Base-by-base conservation (phyloP, 805 yeast species). In the Debaryomyces castellii region DNA sequence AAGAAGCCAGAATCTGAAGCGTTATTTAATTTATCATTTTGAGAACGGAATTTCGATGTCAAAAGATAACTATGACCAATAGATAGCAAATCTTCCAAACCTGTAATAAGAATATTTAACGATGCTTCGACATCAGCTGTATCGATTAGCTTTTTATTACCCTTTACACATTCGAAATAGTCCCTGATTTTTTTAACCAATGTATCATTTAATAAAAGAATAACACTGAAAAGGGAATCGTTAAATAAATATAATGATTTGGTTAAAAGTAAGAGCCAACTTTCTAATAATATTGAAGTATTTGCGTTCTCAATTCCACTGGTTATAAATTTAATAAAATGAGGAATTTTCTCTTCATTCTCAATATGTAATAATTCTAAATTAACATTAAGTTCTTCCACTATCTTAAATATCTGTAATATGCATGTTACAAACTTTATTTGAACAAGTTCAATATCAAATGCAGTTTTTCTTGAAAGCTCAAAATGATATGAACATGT, bases 1-100 rank as follows among this genome's bases (percentile, higher is more conserved):
- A 87, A 72, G 63, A 84, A 78, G 17, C 89, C 80, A 20, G 77
- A 60, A 35, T 78, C 80, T 2, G 51, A 39, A 12, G 35, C 35
- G 7, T 44, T 33, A 21, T 28, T 38, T 10, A 37, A 44, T 16
- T 39, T 50, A 11, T 63, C 64, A 38, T 28, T 33, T 20, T 49
- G 52, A 28, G 46, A 42, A 7, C 53, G 54, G 23, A 62, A 39
- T 23, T 47, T 59, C 1, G 74, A 74, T 0, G 74, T 68, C 6
- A 71, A 35, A 47, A 82, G 57, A 50, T 75, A 80, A 24, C 80
- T 74, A 58, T 86, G 89, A 8, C 87, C 75, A 1, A 76, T 66
- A 1, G 76, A 72, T 30, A 89, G 59, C 9, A 89, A 62, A 42
- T 82, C 85, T 55, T 89, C 91, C 20, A 89, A 58, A 0, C 92